phyloP scores from a whole-genome alignment of 345 rosid genomes.

The Nephelium lappaceum region DNA sequence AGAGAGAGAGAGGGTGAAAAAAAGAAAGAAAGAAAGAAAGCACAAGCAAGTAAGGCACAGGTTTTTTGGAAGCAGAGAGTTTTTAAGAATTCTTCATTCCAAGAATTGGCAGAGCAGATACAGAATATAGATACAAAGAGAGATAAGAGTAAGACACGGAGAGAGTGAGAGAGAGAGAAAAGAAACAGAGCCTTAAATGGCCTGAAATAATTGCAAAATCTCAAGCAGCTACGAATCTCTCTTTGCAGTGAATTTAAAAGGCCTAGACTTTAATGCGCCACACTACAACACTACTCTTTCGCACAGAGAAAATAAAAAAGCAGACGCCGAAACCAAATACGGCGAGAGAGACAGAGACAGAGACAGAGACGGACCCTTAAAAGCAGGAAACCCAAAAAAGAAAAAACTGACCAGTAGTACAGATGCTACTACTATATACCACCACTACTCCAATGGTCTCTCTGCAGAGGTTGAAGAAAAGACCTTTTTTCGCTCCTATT shows the following conservation, averaged over 20 bases:
- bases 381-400: slow-evolving; percentile 30
- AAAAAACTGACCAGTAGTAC: not conserved
- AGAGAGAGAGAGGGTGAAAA: too few relatives aligned
- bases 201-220: slow-evolving; percentile 24
- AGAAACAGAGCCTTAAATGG: slow-evolving; percentile 27
- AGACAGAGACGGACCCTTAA: slow-evolving; percentile 23
- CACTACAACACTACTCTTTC: slow-evolving; percentile 17
- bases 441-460: slow-evolving; percentile 22
- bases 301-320: slow-evolving; percentile 9
- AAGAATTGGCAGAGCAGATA: slow-evolving; percentile 13
- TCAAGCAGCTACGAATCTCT: slow-evolving; percentile 18
- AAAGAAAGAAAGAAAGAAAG: not conserved
- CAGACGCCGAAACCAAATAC: slow-evolving; percentile 33
- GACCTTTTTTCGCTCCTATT: slow-evolving; percentile 26
- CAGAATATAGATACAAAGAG: not conserved
- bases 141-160: not conserved
- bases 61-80: not conserved
- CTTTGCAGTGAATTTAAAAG: slow-evolving; percentile 8
- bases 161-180: not conserved
- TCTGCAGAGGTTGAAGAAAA: slow-evolving; percentile 25
- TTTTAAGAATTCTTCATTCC: slow-evolving; percentile 28
- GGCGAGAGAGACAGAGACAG: slow-evolving; percentile 16
- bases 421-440: not conserved
- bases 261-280: slow-evolving; percentile 34
- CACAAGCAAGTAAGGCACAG: not conserved